Evolutionary conservation across 2,329 filamentous ascomycete genomes (phyloP), one percentile per base, ranked within the genome.

Genomic region (Botryotinia convoluta): DNA sequence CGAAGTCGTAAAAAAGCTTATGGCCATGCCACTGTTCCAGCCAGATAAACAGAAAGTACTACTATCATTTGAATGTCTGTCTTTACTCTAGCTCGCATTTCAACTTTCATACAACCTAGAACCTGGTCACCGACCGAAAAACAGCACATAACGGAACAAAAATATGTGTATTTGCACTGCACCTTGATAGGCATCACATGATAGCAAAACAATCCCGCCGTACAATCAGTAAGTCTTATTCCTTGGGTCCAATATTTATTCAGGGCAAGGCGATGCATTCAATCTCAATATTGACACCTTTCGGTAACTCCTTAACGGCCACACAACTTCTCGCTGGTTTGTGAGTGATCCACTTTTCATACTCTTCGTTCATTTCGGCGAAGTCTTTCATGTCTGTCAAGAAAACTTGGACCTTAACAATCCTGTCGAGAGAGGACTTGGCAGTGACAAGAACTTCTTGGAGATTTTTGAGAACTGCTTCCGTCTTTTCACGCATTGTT

Each of bases 321-420:
- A 97, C 93, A 81, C 94, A 97, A 84, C 91, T 94, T 78, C 93
- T 88, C n/a, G 93, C 92, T 32, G 94, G 94, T 88, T 94, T 95
- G 85, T 93, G 91, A 74, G 87, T 84, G 83, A 95, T 95, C 87
- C 91, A 94, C 84, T 94, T 91, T 83, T 91, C 91, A 83, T 96
- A 97, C 80, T 93, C 92, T 77, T 87, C 87, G 84, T 97, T 97
- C 92, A 97, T 94, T 82, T 90, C 90, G 68, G 88, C 90, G 81
- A 98, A 98, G 84, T 96, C 87, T 76, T 87, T 89, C 95, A 98
- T 98, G 83, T 97, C 92, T 69, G 92, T 91, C 75, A 98, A 85
- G 87, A 98, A 98, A 81, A 97, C 92, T 82, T 91, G 93, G 79
- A 94, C 92, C 88, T 98, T 97, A 84, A 98, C 93, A 64, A 97